A percentile compares a stretch with the other conserved stretches of the same genome.
Evolutionary conservation across 768 basidiomycete species (phyloP).

Genomic region (Trametopsis cervina): DNA sequence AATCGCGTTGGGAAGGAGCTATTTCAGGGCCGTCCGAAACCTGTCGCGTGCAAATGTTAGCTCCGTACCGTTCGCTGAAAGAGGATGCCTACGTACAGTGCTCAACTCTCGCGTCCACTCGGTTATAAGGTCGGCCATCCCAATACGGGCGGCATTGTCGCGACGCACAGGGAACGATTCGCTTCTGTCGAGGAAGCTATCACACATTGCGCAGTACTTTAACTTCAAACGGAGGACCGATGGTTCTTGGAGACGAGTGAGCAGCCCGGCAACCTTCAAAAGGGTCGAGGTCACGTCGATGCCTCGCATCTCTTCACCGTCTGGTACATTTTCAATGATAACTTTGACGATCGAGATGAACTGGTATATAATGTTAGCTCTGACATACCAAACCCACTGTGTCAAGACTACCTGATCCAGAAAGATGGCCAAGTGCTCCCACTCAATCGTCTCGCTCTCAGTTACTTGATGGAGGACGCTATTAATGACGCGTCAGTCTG

Average conservation of each 20-base stretch:
- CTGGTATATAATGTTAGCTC: conserved; percentile 31
- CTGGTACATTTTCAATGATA: conserved; percentile 65
- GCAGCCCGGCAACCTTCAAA: conserved; percentile 43
- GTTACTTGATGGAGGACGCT: conserved; percentile 49
- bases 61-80: too few relatives aligned
- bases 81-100: too few relatives aligned
- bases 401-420: conserved; percentile 59
- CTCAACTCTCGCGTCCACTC: conserved; percentile 75
- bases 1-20: conserved; percentile 44
- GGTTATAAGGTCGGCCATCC: conserved; percentile 67
- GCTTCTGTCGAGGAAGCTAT: conserved; percentile 55
- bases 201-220: conserved; percentile 70
- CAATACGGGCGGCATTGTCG: conserved; percentile 59
- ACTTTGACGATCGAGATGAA: conserved; percentile 71
- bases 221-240: conserved; percentile 57
- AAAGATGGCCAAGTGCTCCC: conserved; percentile 44
- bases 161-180: conserved; percentile 60
- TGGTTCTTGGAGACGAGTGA: conserved; percentile 52
- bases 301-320: conserved; percentile 51
- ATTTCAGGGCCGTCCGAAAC: conserved; percentile 29
- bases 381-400: neutral
- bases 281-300: conserved; percentile 60
- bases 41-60: too few relatives aligned
- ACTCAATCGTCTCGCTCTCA: conserved; percentile 38
- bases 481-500: neutral